These are phyloP conservation scores for Eremothecium gossypii DNA, from an alignment of 1,139 yeast species.

Conservation along the genomic window DNA sequence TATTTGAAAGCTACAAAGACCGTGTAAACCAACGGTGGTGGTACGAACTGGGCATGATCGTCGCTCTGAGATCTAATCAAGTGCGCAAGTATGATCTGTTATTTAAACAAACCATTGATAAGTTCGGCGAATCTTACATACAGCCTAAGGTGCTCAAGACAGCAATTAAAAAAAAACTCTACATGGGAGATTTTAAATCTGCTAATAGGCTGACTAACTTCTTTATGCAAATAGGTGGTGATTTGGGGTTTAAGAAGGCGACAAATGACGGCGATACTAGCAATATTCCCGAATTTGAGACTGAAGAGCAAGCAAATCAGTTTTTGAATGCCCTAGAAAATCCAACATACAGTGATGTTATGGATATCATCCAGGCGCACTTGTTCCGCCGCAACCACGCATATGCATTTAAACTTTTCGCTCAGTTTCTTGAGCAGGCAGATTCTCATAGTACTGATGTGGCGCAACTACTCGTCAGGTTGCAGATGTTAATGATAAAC, in stretches of 20 bases:
- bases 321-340: conserved; percentile 20
- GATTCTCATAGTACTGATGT: conserved; percentile 8
- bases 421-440: conserved; percentile 10
- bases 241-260: conserved; percentile 13
- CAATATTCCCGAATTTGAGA: conserved; percentile 11
- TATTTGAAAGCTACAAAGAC: conserved; percentile 21
- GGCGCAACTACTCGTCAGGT: conserved; percentile 10
- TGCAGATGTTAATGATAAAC: conserved; percentile 18
- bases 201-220: conserved; percentile 16
- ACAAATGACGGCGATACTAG: not conserved
- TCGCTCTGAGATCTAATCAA: conserved; percentile 26
- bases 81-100: conserved; percentile 25
- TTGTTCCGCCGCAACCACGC: conserved; percentile 12
- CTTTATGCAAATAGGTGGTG: conserved; percentile 13
- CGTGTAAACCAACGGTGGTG: conserved; percentile 32
- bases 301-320: conserved; percentile 20
- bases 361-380: conserved; percentile 17
- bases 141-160: conserved; percentile 18
- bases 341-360: conserved; percentile 17
- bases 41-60: conserved; percentile 32
- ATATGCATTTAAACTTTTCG: conserved; percentile 13
- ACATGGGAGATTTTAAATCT: conserved; percentile 11
- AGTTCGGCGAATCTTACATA: conserved; percentile 16
- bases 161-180: conserved; percentile 20
- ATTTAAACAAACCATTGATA: conserved; percentile 13